Evolutionary conservation across 495 filamentous ascomycete species (phyloP), one percentile per base, ranked within the genome.

Genomic region (Penicilliopsis zonata): DNA sequence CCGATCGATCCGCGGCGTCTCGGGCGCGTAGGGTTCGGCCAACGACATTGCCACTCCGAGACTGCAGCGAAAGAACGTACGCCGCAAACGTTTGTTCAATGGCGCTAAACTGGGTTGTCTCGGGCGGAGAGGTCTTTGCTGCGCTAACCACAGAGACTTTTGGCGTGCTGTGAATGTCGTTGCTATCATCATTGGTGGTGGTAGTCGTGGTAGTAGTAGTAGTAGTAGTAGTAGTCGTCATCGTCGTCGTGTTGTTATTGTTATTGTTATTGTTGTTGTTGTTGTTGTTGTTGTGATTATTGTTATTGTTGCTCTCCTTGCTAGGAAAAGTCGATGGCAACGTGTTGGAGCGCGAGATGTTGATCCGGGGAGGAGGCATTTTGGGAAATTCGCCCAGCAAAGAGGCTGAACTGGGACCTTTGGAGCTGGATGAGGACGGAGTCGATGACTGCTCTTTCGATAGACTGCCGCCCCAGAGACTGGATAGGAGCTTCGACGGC

Each of bases 401-500:
- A 12, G 54, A 52, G 12, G 50, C 54, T 21, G 57, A 60, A 3
- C 37, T 52, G 47, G 63, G 42, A 47, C 36, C 37, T 36, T 64
- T 66, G 9, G 52, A 28, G 6, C 42, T 52, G 2, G 56, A n/a
- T n/a, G n/a, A n/a, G n/a, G n/a, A n/a, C n/a, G n/a, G n/a, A n/a
- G n/a, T n/a, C n/a, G n/a, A 43, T 0, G 42, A 41, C 26, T 47
- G 49, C 1, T 65, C 61, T 21, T 49, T 52, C 23, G 48, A 36
- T 29, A 58, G 61, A 19, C 58, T 69, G 13, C 72, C 70, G 28
- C 73, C 72, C 18, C 94, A 62, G 31, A 98, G 69, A 42, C 71
- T 90, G 0, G 86, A 90, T 16, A 98, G 67, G 45, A 95, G 57
- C 53, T 96, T 98, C 21, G 88, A 83, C 0, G 90, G 88, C 7